A percentile compares a stretch with the other conserved stretches of the same genome.
Evolutionary conservation across 129 eudicot genomes (phyloP).

Genomic region (Centrapalus pauciflorus): DNA sequence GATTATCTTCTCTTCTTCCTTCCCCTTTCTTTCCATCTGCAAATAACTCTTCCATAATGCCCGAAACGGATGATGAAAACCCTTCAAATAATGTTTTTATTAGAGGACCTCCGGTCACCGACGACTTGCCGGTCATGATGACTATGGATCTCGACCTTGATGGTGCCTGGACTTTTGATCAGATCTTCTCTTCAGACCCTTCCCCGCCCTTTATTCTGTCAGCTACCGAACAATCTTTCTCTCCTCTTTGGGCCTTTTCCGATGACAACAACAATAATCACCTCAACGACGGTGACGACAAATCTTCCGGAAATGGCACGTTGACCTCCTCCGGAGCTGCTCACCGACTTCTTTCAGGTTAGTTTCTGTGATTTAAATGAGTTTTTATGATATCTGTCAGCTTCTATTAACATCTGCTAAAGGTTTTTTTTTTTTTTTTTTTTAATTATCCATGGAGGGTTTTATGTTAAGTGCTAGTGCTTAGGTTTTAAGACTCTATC

Average conservation of each 20-base stretch:
- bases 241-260: slow-evolving; percentile 78
- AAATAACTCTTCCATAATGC: slow-evolving; percentile 3
- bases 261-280: slow-evolving; percentile 32
- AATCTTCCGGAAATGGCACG: slow-evolving; percentile 24
- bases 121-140: slow-evolving; percentile 25
- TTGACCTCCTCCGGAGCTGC: slow-evolving; percentile 24
- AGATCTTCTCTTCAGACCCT: slow-evolving; percentile 54
- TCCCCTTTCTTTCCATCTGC: not conserved
- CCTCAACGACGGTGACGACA: slow-evolving; percentile 14
- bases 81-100: not conserved
- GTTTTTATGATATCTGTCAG: too few relatives aligned
- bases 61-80: slow-evolving; percentile 23
- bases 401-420: too few relatives aligned
- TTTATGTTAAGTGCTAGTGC: not conserved
- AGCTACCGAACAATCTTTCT: slow-evolving; percentile 60
- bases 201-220: slow-evolving; percentile 46
- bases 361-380: not conserved
- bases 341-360: slow-evolving; percentile 26
- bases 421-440: too few relatives aligned
- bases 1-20: not conserved
- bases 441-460: too few relatives aligned
- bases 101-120: slow-evolving; percentile 4
- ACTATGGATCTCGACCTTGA: slow-evolving; percentile 88
- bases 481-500: not conserved
- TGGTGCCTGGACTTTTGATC: slow-evolving; percentile 75